These are phyloP conservation scores for Spirogloea muscicola DNA, from an alignment of 139 green algal genomes.

Conservation along the genomic window DNA sequence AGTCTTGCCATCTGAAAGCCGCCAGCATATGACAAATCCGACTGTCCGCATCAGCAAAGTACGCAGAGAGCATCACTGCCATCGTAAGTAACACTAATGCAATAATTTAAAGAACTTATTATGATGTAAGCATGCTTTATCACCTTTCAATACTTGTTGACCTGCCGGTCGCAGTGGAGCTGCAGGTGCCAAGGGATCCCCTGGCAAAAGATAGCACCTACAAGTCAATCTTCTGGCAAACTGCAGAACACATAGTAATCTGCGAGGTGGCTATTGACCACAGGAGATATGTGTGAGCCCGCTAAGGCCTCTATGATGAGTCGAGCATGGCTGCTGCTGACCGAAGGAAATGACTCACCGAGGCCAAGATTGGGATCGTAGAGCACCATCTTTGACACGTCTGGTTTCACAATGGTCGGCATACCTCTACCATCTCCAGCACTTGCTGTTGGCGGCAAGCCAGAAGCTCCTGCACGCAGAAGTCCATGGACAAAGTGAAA, in stretches of 20 bases:
- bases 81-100: too few relatives aligned
- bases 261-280: not conserved
- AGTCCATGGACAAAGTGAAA: not conserved
- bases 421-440: too few relatives aligned
- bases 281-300: not conserved
- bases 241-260: not conserved
- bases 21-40: too few relatives aligned
- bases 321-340: not conserved
- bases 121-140: too few relatives aligned
- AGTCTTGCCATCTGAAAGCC: too few relatives aligned
- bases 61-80: too few relatives aligned
- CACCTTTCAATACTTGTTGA: too few relatives aligned
- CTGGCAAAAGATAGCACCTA: not conserved
- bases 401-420: conserved; percentile 11
- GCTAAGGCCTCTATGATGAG: not conserved
- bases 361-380: conserved; percentile 21
- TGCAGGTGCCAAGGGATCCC: not conserved
- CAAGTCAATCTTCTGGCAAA: not conserved
- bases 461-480: not conserved
- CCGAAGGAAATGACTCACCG: not conserved
- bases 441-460: not conserved
- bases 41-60: too few relatives aligned
- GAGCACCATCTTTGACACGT: conserved; percentile 15
- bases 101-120: too few relatives aligned
- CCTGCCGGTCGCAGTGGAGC: not conserved